These are phyloP conservation scores for Dictyostelium brefeldianum DNA, from an alignment of 78 protist species.

Conservation along the genomic window DNA sequence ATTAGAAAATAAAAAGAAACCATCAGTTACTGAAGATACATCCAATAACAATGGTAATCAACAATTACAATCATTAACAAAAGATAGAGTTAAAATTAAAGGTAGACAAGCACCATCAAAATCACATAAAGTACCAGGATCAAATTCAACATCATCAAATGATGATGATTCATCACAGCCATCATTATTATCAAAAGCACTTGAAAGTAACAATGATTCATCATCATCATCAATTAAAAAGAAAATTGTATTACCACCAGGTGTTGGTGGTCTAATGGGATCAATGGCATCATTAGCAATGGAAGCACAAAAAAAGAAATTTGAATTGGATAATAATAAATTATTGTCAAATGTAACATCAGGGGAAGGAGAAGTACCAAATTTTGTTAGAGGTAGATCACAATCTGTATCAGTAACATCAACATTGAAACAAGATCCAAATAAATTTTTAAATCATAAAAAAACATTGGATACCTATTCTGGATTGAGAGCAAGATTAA, in stretches of 20 bases:
- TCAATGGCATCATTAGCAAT: constrained; percentile 69
- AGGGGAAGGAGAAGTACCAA: constrained; percentile 17
- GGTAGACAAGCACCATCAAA: constrained; percentile 51
- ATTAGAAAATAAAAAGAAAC: constrained; percentile 16
- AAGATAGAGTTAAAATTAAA: constrained; percentile 57
- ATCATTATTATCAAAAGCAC: constrained; percentile 52
- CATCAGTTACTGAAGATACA: neutral
- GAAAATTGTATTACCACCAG: constrained; percentile 57
- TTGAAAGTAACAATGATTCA: neutral
- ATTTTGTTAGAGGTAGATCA: constrained; percentile 63
- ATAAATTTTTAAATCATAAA: constrained; percentile 50
- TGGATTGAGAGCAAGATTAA: constrained; percentile 38
- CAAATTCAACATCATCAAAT: neutral
- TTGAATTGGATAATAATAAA: constrained; percentile 35
- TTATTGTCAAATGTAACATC: neutral
- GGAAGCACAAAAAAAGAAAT: constrained; percentile 67
- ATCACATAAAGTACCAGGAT: constrained; percentile 16
- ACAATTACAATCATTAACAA: constrained; percentile 14
- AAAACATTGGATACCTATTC: constrained; percentile 52
- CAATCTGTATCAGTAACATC: constrained; percentile 63
- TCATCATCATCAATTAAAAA: neutral
- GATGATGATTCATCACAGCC: neutral
- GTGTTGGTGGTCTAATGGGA: constrained; percentile 23
- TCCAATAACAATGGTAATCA: neutral
- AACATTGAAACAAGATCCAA: constrained; percentile 46